Evolutionary conservation across 495 filamentous ascomycete genomes (phyloP), one percentile per base, ranked within the genome.

Genomic region (Ascodesmis nigricans): DNA sequence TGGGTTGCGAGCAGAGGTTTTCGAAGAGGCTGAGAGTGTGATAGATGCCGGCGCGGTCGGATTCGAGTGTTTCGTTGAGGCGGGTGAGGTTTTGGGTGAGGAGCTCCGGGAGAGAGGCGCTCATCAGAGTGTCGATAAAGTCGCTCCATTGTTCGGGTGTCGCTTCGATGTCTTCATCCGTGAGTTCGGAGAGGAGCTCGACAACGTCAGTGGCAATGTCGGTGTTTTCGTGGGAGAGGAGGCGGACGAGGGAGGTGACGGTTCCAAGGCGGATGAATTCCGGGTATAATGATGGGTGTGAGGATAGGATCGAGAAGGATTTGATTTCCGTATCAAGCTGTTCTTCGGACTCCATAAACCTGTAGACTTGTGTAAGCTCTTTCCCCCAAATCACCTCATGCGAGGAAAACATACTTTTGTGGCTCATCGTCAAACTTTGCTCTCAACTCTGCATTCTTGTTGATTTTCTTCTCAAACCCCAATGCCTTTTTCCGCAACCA

Each of bases 151-250:
- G 73, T 31, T 67, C 68, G 40, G 78, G 72, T 36, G 77, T 69
- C 4, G 81, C 81, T 26, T 75, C 64, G 1, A 93, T 79, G 53
- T 93, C 87, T 49, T 95, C 84, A 49, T 92, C 87, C 11, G 80
- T 91, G 42, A 99, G 56, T 61, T 99, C 87, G 39, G 68, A 69
- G 34, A 99, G 72, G 25, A 92, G 82, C 52, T 95, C 80, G 3
- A 93, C 70, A 0, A 73, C 76, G 46, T 74, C 79, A 41, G 93
- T 91, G 4, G 87, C 82, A 42, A 99, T 91, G 54, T 99, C 87
- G 1, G 83, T 79, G 55, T 99, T 99, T 46, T 99, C 87, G 50
- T 95, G 87, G 4, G 84, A 73, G 17, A 99, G 57, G 31, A 99
- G 53, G 0, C 70, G 65, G 1, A 91, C 77, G 35, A 99, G 55